These are phyloP conservation scores for Dictyostelium firmibasis DNA, from an alignment of 78 protist species.

Conservation along the genomic window DNA sequence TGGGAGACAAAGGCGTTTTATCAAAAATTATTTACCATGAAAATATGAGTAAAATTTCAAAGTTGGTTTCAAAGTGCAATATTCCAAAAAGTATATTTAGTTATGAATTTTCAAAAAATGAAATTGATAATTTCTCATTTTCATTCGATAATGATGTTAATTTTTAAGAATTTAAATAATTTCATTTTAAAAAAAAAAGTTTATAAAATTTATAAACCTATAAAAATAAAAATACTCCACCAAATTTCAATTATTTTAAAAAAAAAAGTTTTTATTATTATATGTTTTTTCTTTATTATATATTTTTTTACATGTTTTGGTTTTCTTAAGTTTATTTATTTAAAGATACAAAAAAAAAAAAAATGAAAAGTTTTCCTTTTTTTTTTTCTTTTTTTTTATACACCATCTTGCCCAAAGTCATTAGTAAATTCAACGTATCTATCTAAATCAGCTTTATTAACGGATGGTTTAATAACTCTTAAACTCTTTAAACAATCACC, in stretches of 20 bases:
- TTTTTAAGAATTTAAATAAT: neutral
- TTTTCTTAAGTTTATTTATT: neutral
- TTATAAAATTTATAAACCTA: neutral
- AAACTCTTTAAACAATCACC: slow-evolving; percentile 76
- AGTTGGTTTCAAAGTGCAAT: neutral
- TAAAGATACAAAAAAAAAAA: neutral
- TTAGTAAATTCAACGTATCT: slow-evolving; percentile 69
- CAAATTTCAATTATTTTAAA: neutral
- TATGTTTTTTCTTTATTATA: too few species aligned
- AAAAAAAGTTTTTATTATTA: neutral
- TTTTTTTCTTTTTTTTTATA: neutral
- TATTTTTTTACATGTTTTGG: neutral
- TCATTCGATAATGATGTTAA: neutral
- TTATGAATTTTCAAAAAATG: slow-evolving; percentile 36
- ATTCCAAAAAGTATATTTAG: slow-evolving; percentile 52
- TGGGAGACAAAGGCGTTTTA: neutral
- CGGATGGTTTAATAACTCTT: slow-evolving; percentile 71
- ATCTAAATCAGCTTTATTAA: slow-evolving; percentile 62
- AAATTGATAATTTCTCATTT: slow-evolving; percentile 31
- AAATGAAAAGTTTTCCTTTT: neutral
- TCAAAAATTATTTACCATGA: slow-evolving; percentile 37
- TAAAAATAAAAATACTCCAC: neutral
- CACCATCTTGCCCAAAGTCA: slow-evolving; percentile 84
- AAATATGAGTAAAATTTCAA: slow-evolving; percentile 1
- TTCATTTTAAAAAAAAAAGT: neutral